Base-by-base conservation (phyloP, 768 basidiomycete species). In the Porphyrellus cyaneotinctus region DNA sequence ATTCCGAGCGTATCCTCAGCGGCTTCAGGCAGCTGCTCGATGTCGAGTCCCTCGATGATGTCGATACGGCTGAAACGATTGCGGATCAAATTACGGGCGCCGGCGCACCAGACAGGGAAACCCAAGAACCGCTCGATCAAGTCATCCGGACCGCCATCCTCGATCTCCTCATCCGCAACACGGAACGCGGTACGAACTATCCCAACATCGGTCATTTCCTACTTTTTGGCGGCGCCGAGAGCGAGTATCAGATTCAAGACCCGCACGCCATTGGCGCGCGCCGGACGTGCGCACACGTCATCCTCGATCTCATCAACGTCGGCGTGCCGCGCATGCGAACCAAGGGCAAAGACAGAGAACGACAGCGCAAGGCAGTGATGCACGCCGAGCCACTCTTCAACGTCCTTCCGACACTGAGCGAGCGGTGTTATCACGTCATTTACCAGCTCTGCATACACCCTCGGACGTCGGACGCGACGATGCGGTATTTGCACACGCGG, bases 191-290 rank as follows among this genome's bases (percentile, higher is more conserved):
- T 39, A 71, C 78, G 10, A 70, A 81, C 0, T 90, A 83, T 58
- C 93, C 94, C 7, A 97, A 94, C 60, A 63, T 95, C 18, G 88
- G 88, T 0, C 94, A 97, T 69, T 89, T 91, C 71, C 72, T 97
- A 12, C 77, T 97, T 20, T 90, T 95, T 61, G 88, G 89, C 20
- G 74, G 78, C 4, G 67, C 76, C 2, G 75, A 75, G n/a, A 72
- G 73, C 9, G 81, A 85, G 26, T 75, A 85, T 51, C 80, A 81
- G 51, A 84, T 91, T 28, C 84, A 89, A 60, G 88, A 91, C 63
- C 89, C 89, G 2, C 82, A 83, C 61, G 88, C 88, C 6, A 75
- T 88, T 2, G 84, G 84, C 32, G 80, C 84, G 3, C 79, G 77
- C 23, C 74, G 76, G 39, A 87, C 90, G 8, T 88, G 85, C 52